Percentiles rank a stretch among this genome's conserved stretches.
Evolutionary conservation across 1,139 yeast genomes (phyloP).

Genomic region (Zygosaccharomyces sapae): DNA sequence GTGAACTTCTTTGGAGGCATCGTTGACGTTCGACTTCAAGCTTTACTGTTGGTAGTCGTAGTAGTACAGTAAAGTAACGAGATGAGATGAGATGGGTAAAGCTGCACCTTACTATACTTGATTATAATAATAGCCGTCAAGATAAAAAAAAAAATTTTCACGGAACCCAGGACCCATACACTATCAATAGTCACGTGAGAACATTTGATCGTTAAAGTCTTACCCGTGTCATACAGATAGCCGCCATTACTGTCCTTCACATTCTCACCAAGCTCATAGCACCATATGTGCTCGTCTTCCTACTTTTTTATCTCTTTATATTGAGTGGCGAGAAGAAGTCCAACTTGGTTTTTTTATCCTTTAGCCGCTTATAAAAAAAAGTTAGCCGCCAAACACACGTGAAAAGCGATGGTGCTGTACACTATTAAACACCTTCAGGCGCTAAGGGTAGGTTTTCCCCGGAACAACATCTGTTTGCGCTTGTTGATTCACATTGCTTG

Average conservation of each 20-base stretch:
- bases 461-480: too few species aligned
- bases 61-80: not conserved
- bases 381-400: not conserved
- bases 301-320: not conserved
- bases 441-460: not conserved
- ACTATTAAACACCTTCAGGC: not conserved
- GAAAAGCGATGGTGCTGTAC: not conserved
- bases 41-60: not conserved
- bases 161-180: not conserved
- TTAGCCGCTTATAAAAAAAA: slow-evolving; percentile 4
- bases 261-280: too few species aligned
- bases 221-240: not conserved
- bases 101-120: not conserved
- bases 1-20: slow-evolving; percentile 38
- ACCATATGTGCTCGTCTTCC: too few species aligned
- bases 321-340: not conserved
- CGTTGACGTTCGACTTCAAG: not conserved
- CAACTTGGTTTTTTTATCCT: not conserved
- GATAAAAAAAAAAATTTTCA: not conserved
- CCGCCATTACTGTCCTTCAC: not conserved
- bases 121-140: not conserved
- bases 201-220: not conserved
- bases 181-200: not conserved
- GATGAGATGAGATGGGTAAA: slow-evolving; percentile 10
- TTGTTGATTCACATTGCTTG: too few species aligned